Percentiles rank a stretch among this genome's conserved stretches.
Conservation (phyloP, 176 grass and related monocot genomes). For the Panicum miliaceum region DNA sequence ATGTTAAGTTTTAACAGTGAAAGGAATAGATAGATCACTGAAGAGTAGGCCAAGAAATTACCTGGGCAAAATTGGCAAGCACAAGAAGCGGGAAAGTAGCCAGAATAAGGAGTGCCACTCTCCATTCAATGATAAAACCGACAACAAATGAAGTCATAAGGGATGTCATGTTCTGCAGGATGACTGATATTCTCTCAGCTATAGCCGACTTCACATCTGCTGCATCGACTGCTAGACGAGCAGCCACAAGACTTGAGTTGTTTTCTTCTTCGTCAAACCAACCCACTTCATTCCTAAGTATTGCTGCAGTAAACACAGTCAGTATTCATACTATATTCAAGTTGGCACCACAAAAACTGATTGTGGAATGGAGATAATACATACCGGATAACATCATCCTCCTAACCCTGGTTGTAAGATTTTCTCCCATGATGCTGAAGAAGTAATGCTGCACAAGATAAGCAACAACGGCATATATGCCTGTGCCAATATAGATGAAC, state of each 20-base stretch:
- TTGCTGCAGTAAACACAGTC: slow-evolving; percentile 59
- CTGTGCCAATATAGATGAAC: slow-evolving; percentile 98
- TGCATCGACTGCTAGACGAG: slow-evolving; percentile 88
- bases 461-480: slow-evolving; percentile 85
- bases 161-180: slow-evolving; percentile 93
- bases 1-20: not conserved
- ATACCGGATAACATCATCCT: slow-evolving; percentile 97
- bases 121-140: slow-evolving; percentile 93
- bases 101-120: slow-evolving; percentile 88
- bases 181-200: slow-evolving; percentile 95
- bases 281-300: slow-evolving; percentile 95
- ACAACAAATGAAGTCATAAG: slow-evolving; percentile 92
- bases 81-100: slow-evolving; percentile 97
- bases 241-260: slow-evolving; percentile 91
- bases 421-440: slow-evolving; percentile 99
- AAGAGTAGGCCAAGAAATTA: slow-evolving; percentile 40
- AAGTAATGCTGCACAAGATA: slow-evolving; percentile 98
- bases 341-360: not conserved
- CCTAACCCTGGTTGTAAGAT: slow-evolving; percentile 94
- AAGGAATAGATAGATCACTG: not conserved
- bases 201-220: slow-evolving; percentile 92
- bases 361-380: slow-evolving; percentile 17
- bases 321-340: slow-evolving; percentile 22
- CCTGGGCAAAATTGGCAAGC: slow-evolving; percentile 92
- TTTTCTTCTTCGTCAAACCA: slow-evolving; percentile 99